Percentiles rank a stretch among this genome's conserved stretches.
phyloP scores from a whole-genome alignment of 2,329 filamentous ascomycete genomes.

The Fusarium fujikuroi region DNA sequence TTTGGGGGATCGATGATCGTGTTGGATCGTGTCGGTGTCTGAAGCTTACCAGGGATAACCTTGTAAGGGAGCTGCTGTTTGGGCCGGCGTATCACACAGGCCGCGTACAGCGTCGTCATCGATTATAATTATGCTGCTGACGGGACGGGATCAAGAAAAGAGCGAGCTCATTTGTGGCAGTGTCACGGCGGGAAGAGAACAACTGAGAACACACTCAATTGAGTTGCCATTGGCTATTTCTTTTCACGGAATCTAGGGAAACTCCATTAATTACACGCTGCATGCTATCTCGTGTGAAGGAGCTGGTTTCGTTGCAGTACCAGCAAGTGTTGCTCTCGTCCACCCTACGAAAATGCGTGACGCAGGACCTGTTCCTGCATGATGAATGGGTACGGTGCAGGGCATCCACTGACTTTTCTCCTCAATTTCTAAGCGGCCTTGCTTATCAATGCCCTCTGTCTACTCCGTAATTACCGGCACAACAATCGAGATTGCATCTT shows the following conservation, averaged over 20 bases:
- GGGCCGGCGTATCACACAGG: conserved; percentile 16
- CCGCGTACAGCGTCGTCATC: conserved; percentile 37
- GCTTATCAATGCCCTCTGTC: conserved; percentile 6
- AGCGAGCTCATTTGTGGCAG: not conserved
- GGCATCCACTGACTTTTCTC: not conserved
- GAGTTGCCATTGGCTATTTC: not conserved
- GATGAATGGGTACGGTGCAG: conserved; percentile 8
- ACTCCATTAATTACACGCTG: not conserved
- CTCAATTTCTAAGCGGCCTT: conserved; percentile 3
- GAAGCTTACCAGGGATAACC: conserved; percentile 20
- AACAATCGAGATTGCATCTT: conserved; percentile 32
- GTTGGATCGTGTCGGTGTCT: conserved; percentile 16
- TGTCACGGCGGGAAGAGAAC: not conserved
- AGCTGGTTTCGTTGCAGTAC: not conserved
- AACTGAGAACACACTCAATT: not conserved
- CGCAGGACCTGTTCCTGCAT: conserved; percentile 31
- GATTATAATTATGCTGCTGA: conserved; percentile 21
- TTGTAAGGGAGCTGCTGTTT: conserved; percentile 9
- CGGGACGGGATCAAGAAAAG: not conserved
- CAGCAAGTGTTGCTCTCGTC: not conserved
- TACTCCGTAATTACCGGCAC: conserved; percentile 12
- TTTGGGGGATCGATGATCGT: conserved; percentile 28
- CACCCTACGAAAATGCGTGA: conserved; percentile 7
- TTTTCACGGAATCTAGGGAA: not conserved
- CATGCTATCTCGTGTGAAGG: not conserved